Evolutionary conservation across 139 green algal genomes (phyloP), one percentile per base, ranked within the genome.

Genomic region (Eudorina sp.): DNA sequence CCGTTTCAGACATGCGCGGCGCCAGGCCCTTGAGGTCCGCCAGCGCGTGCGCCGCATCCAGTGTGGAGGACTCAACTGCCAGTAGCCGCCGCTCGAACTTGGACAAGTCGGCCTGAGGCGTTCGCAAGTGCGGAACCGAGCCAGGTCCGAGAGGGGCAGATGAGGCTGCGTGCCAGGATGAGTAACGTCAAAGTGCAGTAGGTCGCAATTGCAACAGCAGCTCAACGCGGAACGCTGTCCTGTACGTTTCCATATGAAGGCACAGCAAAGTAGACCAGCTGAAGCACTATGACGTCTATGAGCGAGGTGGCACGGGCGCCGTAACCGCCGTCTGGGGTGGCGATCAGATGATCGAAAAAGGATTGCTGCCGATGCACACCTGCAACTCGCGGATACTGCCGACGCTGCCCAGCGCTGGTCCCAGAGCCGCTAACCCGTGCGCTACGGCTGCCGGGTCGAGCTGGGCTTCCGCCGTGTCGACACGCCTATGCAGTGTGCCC

Each of bases 1-100:
- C 82, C 23, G 36, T 34, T 34, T 88, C 82, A 4, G 82, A 46
- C 6, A 88, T 46, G 46, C 82, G 82, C 36, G 64, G 64, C 21
- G 23, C 36, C 82, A 88, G 64, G 23, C 46, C 46, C 66, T 53
- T 53, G 29, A 88, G 64, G 4, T 18, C 38, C 4, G 82, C 82
- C 46, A 88, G 82, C 40, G 31, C 43, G 80, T 86, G 80, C 13
- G 80, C 80, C 29, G 60, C 41, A 27, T 86, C 80, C 43, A 86
- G 29, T 29, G 60, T 27, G 16, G 9, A 46, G 4, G 40, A 55
- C 46, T 88, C 82, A 21, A 80, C 68, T 21, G 34, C 4, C 31
- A 62, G 68, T 45, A 86, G 21, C 60, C 60, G 41, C 25, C 43
- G 6, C 41, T 86, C 60, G 27, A 86, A 48, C 9, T 70, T 68